Conservation (phyloP, 805 yeast genomes). For the Allodekkera sacchari region DNA sequence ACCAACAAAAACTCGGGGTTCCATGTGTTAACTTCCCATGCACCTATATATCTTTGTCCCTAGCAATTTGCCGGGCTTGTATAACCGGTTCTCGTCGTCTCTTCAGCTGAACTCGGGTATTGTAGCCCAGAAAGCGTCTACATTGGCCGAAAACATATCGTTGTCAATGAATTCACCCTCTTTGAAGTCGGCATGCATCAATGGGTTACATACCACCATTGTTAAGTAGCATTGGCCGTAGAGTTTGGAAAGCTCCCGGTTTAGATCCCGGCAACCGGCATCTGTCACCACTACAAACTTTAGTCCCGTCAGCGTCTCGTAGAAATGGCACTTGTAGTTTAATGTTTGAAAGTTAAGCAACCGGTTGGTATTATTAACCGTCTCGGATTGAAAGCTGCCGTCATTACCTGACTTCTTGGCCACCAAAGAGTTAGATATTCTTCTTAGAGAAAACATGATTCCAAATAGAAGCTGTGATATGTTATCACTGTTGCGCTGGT, state of each 20-base stretch:
- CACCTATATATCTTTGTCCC: neutral
- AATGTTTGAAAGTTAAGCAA: conserved; percentile 54
- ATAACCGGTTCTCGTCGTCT: neutral
- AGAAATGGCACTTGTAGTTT: conserved; percentile 68
- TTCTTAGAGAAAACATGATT: conserved; percentile 68
- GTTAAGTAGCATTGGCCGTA: conserved; percentile 53
- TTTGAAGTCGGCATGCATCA: conserved; percentile 50
- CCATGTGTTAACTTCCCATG: no score
- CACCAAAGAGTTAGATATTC: conserved; percentile 42
- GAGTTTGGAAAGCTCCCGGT: conserved; percentile 45
- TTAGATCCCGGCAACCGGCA: conserved; percentile 45
- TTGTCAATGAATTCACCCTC: conserved; percentile 46
- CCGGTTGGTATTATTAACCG: conserved; percentile 24
- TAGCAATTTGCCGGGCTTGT: neutral
- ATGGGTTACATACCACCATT: conserved; percentile 52
- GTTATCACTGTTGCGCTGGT: conserved; percentile 46
- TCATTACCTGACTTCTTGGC: neutral
- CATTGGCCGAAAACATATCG: conserved; percentile 43
- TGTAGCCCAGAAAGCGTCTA: conserved; percentile 38
- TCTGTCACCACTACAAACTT: conserved; percentile 73
- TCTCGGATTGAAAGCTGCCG: conserved; percentile 3
- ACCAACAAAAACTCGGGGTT: no score
- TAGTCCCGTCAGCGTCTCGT: conserved; percentile 72
- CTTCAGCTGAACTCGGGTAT: conserved; percentile 15
- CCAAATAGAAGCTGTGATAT: conserved; percentile 81